Percentiles rank a stretch among this genome's conserved stretches.
phyloP scores from a whole-genome alignment of 192 early-diverging fungal genomes.

The Paraglomus occultum region DNA sequence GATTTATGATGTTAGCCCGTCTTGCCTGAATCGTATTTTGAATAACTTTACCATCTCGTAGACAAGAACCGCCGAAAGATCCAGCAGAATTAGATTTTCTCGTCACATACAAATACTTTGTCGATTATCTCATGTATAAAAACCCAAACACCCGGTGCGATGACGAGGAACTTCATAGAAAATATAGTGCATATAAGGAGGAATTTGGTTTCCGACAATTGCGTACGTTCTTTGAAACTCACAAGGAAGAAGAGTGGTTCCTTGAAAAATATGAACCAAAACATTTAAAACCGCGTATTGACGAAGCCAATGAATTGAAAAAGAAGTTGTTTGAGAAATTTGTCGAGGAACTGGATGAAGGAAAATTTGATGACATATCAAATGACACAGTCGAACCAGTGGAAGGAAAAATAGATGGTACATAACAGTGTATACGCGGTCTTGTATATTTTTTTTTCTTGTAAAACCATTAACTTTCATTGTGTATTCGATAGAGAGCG shows the following conservation, averaged over 20 bases:
- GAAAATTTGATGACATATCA: constrained; percentile 60
- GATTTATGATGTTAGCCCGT: background rate
- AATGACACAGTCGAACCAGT: constrained; percentile 37
- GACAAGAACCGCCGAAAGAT: constrained; percentile 45
- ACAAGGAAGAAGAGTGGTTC: constrained; percentile 91
- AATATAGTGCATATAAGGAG: constrained; percentile 84
- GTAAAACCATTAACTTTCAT: background rate
- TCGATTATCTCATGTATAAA: constrained; percentile 63
- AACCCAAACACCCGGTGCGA: constrained; percentile 58
- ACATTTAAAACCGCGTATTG: constrained; percentile 51
- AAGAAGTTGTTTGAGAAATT: constrained; percentile 57
- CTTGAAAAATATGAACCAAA: constrained; percentile 87
- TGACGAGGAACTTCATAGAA: constrained; percentile 76
- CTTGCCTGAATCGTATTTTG: background rate
- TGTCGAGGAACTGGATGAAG: constrained; percentile 61
- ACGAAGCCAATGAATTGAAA: constrained; percentile 55
- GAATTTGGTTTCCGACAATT: constrained; percentile 66
- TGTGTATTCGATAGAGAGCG: background rate
- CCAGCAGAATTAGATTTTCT: constrained; percentile 76
- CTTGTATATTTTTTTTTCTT: background rate
- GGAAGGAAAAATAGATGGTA: constrained; percentile 14
- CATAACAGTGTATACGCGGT: constrained; percentile 24
- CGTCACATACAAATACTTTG: constrained; percentile 72
- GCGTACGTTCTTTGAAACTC: constrained; percentile 68
- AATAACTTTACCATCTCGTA: background rate